A percentile compares a stretch with the other conserved stretches of the same genome.
phyloP scores from a whole-genome alignment of 371 early-diverging fungal species.

The Sporodiniella umbellata region DNA sequence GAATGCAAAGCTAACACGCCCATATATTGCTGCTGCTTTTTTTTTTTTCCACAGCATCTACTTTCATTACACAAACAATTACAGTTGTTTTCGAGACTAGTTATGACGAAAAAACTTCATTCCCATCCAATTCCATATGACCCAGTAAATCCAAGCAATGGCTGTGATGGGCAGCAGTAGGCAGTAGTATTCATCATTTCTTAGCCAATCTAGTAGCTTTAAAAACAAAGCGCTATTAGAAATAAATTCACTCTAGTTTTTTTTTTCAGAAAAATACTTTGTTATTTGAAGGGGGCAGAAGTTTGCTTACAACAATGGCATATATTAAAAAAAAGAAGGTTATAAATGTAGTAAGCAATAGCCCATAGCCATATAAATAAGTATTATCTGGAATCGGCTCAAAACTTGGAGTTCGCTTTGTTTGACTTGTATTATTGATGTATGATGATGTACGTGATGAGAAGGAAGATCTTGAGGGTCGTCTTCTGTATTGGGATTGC shows the following conservation, averaged over 20 bases:
- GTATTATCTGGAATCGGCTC: constrained; percentile 69
- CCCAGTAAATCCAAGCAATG: constrained; percentile 72
- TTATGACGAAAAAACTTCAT: constrained; percentile 93
- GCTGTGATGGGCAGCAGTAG: constrained; percentile 79
- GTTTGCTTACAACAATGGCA: constrained; percentile 68
- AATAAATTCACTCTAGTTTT: not conserved
- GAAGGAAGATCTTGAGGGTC: constrained; percentile 16
- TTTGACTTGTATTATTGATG: constrained; percentile 1
- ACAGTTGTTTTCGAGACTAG: constrained; percentile 24
- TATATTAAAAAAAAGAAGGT: constrained; percentile 65
- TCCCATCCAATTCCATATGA: constrained; percentile 94
- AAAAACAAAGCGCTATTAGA: not conserved
- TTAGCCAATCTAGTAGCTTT: constrained; percentile 69
- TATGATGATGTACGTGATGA: constrained; percentile 5
- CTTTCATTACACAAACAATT: too few species aligned
- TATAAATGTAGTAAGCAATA: constrained; percentile 59
- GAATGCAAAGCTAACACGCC: too few species aligned
- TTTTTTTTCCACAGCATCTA: too few species aligned
- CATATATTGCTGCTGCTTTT: too few species aligned
- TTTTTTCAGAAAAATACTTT: constrained; percentile 30
- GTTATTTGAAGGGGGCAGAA: constrained; percentile 66
- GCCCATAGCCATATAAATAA: constrained; percentile 65
- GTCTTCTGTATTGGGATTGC: constrained; percentile 23
- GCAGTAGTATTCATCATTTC: constrained; percentile 83
- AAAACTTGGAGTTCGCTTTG: constrained; percentile 46